Percentiles rank a stretch among this genome's conserved stretches.
Conservation (phyloP, 345 rosid species). For the Boechera stricta region DNA sequence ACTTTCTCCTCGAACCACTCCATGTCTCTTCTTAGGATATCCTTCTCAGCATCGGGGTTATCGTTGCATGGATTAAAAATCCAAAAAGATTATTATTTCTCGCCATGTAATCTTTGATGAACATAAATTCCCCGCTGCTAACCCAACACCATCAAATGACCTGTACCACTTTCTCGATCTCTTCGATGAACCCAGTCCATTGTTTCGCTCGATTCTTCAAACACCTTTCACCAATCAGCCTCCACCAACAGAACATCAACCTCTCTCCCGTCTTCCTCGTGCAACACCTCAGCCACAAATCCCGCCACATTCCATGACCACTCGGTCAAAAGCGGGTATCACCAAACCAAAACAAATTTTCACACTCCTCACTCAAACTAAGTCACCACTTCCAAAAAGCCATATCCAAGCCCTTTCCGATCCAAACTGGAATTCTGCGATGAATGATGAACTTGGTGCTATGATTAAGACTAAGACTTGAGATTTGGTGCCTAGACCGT, state of each 20-base stretch:
- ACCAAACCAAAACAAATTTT: not conserved
- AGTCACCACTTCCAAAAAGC: not conserved
- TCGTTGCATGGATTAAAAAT: not conserved
- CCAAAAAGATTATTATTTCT: not conserved
- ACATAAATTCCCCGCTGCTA: not conserved
- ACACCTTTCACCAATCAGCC: not conserved
- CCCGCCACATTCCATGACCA: not conserved
- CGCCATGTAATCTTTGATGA: not conserved
- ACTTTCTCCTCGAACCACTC: fast-evolving
- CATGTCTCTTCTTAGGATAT: not conserved
- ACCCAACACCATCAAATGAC: no score
- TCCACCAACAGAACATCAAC: fast-evolving
- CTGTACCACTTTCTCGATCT: no score
- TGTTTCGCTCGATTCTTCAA: no score
- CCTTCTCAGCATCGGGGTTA: not conserved
- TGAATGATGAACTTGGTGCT: not conserved
- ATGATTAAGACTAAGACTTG: not conserved
- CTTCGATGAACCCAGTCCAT: no score
- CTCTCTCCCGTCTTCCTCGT: no score
- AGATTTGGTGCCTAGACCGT: not conserved
- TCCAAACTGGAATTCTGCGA: not conserved
- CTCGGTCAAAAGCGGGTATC: not conserved
- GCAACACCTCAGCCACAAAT: no score
- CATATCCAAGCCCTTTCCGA: not conserved
- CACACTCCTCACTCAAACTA: not conserved